These are phyloP conservation scores for Echinochloa phyllopogon DNA, from an alignment of 176 grass and related monocot species.

Conservation along the genomic window DNA sequence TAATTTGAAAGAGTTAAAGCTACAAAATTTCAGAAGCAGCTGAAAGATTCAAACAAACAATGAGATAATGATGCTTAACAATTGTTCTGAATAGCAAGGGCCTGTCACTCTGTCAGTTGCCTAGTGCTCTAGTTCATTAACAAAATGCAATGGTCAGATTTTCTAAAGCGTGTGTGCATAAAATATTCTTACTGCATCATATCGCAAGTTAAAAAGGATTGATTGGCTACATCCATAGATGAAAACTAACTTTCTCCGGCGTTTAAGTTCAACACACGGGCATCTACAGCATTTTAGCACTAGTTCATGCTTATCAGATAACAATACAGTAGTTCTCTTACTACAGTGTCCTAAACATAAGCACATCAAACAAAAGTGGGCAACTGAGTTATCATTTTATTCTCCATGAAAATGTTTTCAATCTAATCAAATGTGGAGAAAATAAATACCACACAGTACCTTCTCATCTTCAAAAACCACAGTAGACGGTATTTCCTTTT, in stretches of 20 bases:
- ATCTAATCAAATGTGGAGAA: not conserved
- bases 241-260: not conserved
- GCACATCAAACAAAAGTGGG: not conserved
- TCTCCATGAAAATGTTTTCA: not conserved
- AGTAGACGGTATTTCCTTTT: conserved; percentile 86
- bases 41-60: conserved; percentile 4
- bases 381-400: not conserved
- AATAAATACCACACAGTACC: conserved; percentile 42
- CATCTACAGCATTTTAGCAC: not conserved
- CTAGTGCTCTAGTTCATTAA: not conserved
- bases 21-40: not conserved
- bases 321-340: not conserved
- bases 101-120: not conserved
- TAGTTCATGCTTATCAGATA: not conserved
- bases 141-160: not conserved
- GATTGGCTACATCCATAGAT: not conserved
- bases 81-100: not conserved
- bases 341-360: not conserved
- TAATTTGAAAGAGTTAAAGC: not conserved
- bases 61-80: not conserved
- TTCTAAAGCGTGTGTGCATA: not conserved
- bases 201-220: not conserved
- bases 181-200: not conserved
- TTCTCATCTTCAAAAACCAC: conserved; percentile 92
- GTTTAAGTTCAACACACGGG: not conserved